Evolutionary conservation across 805 yeast genomes (phyloP).

Genomic region (Yamadazyma olivae): DNA sequence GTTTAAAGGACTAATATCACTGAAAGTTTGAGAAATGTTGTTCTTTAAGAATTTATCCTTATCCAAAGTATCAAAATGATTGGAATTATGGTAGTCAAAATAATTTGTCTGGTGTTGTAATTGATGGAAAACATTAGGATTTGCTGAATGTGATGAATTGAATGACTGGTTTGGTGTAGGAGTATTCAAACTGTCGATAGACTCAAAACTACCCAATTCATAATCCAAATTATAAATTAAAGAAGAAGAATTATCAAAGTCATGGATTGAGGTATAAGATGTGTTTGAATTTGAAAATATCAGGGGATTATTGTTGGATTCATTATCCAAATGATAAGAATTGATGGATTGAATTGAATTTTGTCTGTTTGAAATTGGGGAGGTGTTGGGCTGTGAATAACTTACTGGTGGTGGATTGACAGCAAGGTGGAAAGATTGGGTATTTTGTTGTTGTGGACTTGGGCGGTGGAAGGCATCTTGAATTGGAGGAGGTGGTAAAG

Average conservation of each 20-base stretch:
- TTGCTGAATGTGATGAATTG: constrained; percentile 1
- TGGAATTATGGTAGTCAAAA: constrained; percentile 10
- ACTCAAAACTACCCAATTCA: constrained; percentile 24
- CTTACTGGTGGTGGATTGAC: not conserved
- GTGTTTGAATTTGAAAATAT: constrained; percentile 14
- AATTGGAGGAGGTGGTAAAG: constrained; percentile 21
- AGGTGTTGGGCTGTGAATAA: not conserved
- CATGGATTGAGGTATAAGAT: constrained; percentile 10
- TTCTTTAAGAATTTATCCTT: not conserved
- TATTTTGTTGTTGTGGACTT: not conserved
- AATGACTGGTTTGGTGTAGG: constrained; percentile 1
- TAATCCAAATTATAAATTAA: constrained; percentile 23
- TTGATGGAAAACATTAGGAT: constrained; percentile 1
- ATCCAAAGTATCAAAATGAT: constrained; percentile 7
- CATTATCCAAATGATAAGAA: constrained; percentile 11
- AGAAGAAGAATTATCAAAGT: constrained; percentile 8
- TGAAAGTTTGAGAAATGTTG: constrained; percentile 3
- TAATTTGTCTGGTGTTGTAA: constrained; percentile 5
- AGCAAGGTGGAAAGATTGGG: too few relatives aligned
- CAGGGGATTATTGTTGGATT: constrained; percentile 7
- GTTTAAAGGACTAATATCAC: constrained; percentile 17
- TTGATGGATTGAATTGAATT: constrained; percentile 13
- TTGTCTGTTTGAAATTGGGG: constrained; percentile 8
- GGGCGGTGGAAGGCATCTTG: constrained; percentile 5
- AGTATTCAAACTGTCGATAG: constrained; percentile 18